phyloP scores from a whole-genome alignment of 495 filamentous ascomycete species.

The Aspergillus bridgeri region DNA sequence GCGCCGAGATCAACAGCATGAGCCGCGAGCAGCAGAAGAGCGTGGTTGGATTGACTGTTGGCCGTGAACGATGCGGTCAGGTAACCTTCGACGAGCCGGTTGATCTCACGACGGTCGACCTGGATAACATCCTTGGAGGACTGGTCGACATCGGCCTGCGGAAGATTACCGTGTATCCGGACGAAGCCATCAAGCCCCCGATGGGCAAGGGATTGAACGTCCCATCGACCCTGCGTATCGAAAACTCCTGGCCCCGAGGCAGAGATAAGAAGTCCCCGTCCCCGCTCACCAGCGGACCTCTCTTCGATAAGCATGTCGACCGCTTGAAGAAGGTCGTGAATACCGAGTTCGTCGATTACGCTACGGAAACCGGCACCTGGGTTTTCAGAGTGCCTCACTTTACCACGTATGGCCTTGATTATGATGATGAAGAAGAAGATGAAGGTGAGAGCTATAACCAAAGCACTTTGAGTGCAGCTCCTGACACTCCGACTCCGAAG shows the following conservation, averaged over 20 bases:
- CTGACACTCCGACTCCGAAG: constrained; percentile 58
- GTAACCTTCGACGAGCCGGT: constrained; percentile 78
- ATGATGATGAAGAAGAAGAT: constrained; percentile 75
- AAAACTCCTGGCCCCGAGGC: constrained; percentile 86
- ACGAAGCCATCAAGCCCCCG: constrained; percentile 68
- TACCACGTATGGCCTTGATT: constrained; percentile 90
- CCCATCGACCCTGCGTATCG: constrained; percentile 75
- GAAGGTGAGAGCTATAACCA: constrained; percentile 50
- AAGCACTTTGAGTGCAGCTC: constrained; percentile 56
- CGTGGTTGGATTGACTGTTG: constrained; percentile 71
- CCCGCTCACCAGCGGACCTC: constrained; percentile 51
- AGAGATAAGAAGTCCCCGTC: constrained; percentile 54
- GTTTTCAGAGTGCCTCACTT: constrained; percentile 89
- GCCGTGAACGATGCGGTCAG: constrained; percentile 72
- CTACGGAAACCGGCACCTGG: constrained; percentile 78
- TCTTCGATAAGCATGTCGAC: constrained; percentile 76
- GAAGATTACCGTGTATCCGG: constrained; percentile 81
- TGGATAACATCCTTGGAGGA: constrained; percentile 67
- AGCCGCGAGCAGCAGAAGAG: constrained; percentile 66
- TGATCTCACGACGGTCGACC: constrained; percentile 67
- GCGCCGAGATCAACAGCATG: constrained; percentile 70
- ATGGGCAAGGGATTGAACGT: constrained; percentile 87
- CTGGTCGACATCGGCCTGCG: constrained; percentile 73
- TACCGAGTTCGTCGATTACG: constrained; percentile 78
- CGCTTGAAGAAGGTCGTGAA: constrained; percentile 71